Evolutionary conservation across 495 filamentous ascomycete species (phyloP).

Genomic region (Margaritispora aquatica): DNA sequence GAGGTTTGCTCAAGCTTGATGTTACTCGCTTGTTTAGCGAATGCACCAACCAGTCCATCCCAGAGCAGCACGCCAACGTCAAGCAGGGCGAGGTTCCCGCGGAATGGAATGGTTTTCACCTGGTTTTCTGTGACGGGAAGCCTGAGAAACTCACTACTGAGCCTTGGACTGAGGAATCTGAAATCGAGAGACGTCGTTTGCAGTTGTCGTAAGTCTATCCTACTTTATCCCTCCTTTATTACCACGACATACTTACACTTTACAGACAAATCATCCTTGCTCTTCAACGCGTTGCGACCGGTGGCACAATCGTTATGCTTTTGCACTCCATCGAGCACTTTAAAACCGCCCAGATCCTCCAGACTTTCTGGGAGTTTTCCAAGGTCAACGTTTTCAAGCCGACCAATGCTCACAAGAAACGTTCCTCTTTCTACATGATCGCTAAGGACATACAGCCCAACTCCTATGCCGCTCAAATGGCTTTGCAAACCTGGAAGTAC

Average conservation of each 20-base stretch:
- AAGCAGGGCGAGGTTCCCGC: not conserved
- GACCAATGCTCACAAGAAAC: slow-evolving; percentile 29
- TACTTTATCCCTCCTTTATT: not conserved
- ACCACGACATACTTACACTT: slow-evolving; percentile 24
- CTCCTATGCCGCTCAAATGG: slow-evolving; percentile 26
- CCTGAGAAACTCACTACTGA: slow-evolving; percentile 40
- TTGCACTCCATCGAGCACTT: slow-evolving; percentile 43
- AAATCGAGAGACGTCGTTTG: not conserved
- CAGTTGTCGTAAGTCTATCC: not conserved
- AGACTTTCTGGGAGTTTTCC: slow-evolving; percentile 39
- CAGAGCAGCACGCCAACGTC: slow-evolving; percentile 3
- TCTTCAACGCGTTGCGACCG: slow-evolving; percentile 35
- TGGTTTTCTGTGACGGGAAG: slow-evolving; percentile 52
- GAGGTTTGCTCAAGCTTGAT: not conserved
- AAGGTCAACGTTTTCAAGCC: slow-evolving; percentile 44
- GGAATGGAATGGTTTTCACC: slow-evolving; percentile 34
- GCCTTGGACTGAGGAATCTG: slow-evolving; percentile 30
- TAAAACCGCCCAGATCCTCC: slow-evolving; percentile 31
- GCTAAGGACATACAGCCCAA: slow-evolving; percentile 38
- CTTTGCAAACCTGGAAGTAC: slow-evolving; percentile 36
- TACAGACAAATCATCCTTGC: slow-evolving; percentile 42
- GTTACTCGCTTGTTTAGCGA: not conserved
- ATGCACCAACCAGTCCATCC: slow-evolving; percentile 1
- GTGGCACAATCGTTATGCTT: slow-evolving; percentile 39
- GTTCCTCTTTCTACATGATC: slow-evolving; percentile 52